These are phyloP conservation scores for Fusarium neocosmosporiellum DNA, from an alignment of 2,329 filamentous ascomycete genomes.

Conservation along the genomic window DNA sequence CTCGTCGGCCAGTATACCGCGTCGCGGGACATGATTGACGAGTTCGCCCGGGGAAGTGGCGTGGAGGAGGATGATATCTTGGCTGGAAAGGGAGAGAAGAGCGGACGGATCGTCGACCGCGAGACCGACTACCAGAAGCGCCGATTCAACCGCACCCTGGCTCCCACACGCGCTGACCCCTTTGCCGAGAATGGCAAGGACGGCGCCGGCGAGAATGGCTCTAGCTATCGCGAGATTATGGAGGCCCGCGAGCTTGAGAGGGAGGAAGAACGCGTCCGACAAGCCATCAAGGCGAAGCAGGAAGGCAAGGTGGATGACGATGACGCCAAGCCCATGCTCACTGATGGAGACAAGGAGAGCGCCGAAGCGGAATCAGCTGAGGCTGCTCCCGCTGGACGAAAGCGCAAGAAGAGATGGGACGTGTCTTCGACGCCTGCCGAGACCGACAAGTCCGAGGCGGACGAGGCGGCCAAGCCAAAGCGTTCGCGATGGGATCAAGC, in stretches of 20 bases:
- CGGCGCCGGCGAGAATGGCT: slow-evolving; percentile 75
- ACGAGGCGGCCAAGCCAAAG: slow-evolving; percentile 72
- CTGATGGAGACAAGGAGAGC: slow-evolving; percentile 79
- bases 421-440: slow-evolving; percentile 70
- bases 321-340: slow-evolving; percentile 81
- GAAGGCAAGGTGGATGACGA: slow-evolving; percentile 67
- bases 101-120: slow-evolving; percentile 89
- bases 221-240: slow-evolving; percentile 93
- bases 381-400: slow-evolving; percentile 71
- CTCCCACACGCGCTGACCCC: slow-evolving; percentile 86
- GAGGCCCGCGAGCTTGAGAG: slow-evolving; percentile 88
- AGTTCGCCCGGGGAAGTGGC: slow-evolving; percentile 86
- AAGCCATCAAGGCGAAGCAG: slow-evolving; percentile 80
- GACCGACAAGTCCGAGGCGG: slow-evolving; percentile 61
- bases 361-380: slow-evolving; percentile 76
- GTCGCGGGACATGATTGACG: slow-evolving; percentile 89
- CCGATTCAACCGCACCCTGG: slow-evolving; percentile 87
- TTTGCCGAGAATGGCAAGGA: slow-evolving; percentile 81
- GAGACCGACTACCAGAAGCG: slow-evolving; percentile 99
- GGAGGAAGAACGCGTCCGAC: slow-evolving; percentile 89
- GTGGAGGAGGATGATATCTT: slow-evolving; percentile 94
- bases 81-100: slow-evolving; percentile 83
- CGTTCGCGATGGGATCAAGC: slow-evolving; percentile 91
- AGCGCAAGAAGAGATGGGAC: slow-evolving; percentile 97
- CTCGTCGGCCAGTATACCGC: slow-evolving; percentile 97